Percentiles rank a stretch among this genome's conserved stretches.
phyloP scores from a whole-genome alignment of 495 filamentous ascomycete species.

The Penicillium steckii region DNA sequence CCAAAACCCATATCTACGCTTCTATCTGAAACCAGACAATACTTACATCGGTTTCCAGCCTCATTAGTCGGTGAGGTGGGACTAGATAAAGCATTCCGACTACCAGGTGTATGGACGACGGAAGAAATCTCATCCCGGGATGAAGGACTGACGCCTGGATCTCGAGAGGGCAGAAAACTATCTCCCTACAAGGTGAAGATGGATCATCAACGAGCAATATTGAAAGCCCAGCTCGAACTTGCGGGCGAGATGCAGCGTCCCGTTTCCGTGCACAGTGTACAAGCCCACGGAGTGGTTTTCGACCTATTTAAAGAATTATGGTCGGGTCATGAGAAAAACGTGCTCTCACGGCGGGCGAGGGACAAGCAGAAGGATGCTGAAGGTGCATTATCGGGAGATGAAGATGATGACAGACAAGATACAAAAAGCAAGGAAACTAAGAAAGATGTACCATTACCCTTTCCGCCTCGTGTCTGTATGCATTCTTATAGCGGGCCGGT shows the following conservation, averaged over 20 bases:
- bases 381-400: constrained; percentile 34
- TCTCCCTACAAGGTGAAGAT: constrained; percentile 73
- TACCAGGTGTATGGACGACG: constrained; percentile 64
- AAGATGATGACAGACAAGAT: constrained; percentile 18
- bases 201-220: constrained; percentile 71
- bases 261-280: constrained; percentile 88
- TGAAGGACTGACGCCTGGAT: constrained; percentile 68
- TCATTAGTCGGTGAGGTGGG: constrained; percentile 89
- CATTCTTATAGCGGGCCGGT: constrained; percentile 89
- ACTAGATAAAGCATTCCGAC: constrained; percentile 79
- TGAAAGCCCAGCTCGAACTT: constrained; percentile 80
- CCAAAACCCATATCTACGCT: constrained; percentile 68
- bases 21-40: constrained; percentile 59
- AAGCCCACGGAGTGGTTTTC: constrained; percentile 80
- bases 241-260: constrained; percentile 79
- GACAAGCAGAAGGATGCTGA: constrained; percentile 39
- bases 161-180: constrained; percentile 73
- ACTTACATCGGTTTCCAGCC: constrained; percentile 61
- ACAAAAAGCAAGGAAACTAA: neutral
- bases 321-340: constrained; percentile 75
- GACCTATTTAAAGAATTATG: constrained; percentile 74
- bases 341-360: constrained; percentile 62
- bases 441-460: constrained; percentile 52
- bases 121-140: constrained; percentile 53
- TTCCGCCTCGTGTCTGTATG: constrained; percentile 87